Evolutionary conservation across 1,139 yeast species (phyloP), one percentile per base, ranked within the genome.

Genomic region (Lodderomyces metapsilosis): DNA sequence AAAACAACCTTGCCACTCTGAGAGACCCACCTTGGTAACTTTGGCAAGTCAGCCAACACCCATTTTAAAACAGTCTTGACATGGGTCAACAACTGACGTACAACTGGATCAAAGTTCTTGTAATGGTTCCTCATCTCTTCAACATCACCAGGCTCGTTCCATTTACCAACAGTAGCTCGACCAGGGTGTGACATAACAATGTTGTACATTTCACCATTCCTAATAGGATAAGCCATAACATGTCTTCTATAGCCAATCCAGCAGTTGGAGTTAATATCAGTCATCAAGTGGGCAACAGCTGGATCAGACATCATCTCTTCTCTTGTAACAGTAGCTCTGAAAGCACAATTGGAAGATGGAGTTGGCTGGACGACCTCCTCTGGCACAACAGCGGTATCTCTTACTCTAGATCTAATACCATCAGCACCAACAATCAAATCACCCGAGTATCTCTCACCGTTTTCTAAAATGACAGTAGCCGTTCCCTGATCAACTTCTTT

Each of bases 11-110:
- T 28, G n/a, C 32, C 32, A 16, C 32, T 28, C 12, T 28, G 32
- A 15, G 32, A 28, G 8, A 28, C 32, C 32, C 32, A 28, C 12
- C 32, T 28, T 15, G 32, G 32, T 15, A 28, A 15, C 12, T 28
- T 28, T 28, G 32, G 32, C 12, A 28, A 28, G 15, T 28, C 32
- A 28, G 32, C 32, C 32, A 28, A 28, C 10, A 28, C 32, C 32
- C 32, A 28, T 15, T 28, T 28, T 18, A 28, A 28, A 5, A 28
- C 32, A 7, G 17, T 8, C 18, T 28, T 28, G 6, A 28, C 32
- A 9, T 28, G 32, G n/a, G 32, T 28, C 15, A 28, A 15, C 15
- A 28, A 28, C 15, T 28, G 32, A 15, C 32, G n/a, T 15, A 28
- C 32, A 28, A 28, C 32, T 9, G 32, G 32, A 10, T 28, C 32